Evolutionary conservation across 2,329 filamentous ascomycete species (phyloP), one percentile per base, ranked within the genome.

Genomic region (Tolypocladium guangdongense): DNA sequence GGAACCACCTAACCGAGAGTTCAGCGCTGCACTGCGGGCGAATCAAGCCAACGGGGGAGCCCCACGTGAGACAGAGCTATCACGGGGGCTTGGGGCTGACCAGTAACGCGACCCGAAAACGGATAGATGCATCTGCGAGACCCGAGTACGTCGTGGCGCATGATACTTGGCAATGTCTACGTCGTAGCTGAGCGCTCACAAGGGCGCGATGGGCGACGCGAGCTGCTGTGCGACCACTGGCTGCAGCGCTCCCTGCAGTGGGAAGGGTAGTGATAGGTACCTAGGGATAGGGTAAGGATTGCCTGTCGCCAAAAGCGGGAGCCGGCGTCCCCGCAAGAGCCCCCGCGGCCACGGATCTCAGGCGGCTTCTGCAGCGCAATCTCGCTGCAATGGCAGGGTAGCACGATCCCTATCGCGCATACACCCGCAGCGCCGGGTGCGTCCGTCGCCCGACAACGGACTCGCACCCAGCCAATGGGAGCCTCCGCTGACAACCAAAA

Each of bases 361-460:
- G 43, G 32, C 20, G 48, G 32, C 35, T 27, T 11, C 22, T 20
- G 32, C 35, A 37, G 48, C 33, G 48, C 47, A 32, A 46, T 46
- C 27, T 30, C 43, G 27, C 33, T 39, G 35, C 51, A 41, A 20
- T 52, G 51, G 12, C 43, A 52, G 8, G 20, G 39, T 36, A 45
- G 35, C 48, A 30, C 22, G 48, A 50, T 39, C 30, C 36, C 43
- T 18, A 30, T 18, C 20, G 27, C 41, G n/a, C 24, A 8, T 16
- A 4, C 27, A 3, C 35, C 48, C 22, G 22, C 20, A 24, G 48
- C 48, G 14, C 35, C 24, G 30, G 14, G 27, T 38, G 51, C 51
- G 45, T 52, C 51, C 49, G 22, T 36, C 43, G 51, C 45, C 51
- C 51, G 36, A 52, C 43, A 27, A 14, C 51, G 51, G 43, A 33